Evolutionary conservation across 2,329 filamentous ascomycete species (phyloP).

Genomic region (Lizonia empirigonia): DNA sequence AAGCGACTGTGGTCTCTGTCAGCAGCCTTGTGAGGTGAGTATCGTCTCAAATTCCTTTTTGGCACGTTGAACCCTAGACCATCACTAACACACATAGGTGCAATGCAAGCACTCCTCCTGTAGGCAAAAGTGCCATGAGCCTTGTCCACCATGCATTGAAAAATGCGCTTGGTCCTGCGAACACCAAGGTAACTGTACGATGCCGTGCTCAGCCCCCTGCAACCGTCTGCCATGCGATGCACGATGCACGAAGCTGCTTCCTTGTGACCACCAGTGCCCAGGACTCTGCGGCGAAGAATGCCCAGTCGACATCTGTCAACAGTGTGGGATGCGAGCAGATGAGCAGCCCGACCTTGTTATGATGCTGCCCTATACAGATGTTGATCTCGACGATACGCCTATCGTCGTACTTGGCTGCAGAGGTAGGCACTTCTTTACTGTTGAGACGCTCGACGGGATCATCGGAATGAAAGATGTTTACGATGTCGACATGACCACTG

Average conservation of each 20-base stretch:
- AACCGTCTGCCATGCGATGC: slow-evolving; percentile 38
- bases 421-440: slow-evolving; percentile 40
- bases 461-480: slow-evolving; percentile 38
- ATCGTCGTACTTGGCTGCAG: slow-evolving; percentile 33
- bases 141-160: slow-evolving; percentile 43
- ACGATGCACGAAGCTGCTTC: slow-evolving; percentile 33
- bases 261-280: slow-evolving; percentile 43
- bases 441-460: slow-evolving; percentile 37
- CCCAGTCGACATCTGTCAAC: slow-evolving; percentile 29
- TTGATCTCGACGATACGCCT: slow-evolving; percentile 39
- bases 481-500: slow-evolving; percentile 16
- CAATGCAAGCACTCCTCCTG: slow-evolving; percentile 39
- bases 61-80: background rate
- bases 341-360: slow-evolving; percentile 35
- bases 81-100: slow-evolving; percentile 20
- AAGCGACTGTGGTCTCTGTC: slow-evolving; percentile 33
- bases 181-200: slow-evolving; percentile 41
- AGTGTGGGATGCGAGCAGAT: slow-evolving; percentile 28
- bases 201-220: slow-evolving; percentile 46
- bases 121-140: slow-evolving; percentile 34
- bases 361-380: slow-evolving; percentile 28
- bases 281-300: slow-evolving; percentile 41
- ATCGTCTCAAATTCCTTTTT: background rate
- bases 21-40: slow-evolving; percentile 28
- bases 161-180: slow-evolving; percentile 43